These are phyloP conservation scores for Calocybe cyanea DNA, from an alignment of 768 basidiomycete genomes.

Conservation along the genomic window DNA sequence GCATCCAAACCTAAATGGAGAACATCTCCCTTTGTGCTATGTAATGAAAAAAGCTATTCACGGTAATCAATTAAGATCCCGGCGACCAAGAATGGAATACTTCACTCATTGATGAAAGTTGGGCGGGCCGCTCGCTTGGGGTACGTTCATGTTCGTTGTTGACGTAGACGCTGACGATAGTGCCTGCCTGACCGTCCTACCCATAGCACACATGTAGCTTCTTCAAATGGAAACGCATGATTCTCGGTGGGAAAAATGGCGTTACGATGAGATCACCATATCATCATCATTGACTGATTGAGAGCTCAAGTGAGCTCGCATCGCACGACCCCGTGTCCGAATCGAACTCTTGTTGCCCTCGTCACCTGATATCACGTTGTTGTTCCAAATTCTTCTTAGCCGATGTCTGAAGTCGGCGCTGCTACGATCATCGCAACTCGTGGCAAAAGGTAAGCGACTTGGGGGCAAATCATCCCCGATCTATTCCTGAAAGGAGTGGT, in stretches of 20 bases:
- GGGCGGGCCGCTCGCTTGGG: not conserved
- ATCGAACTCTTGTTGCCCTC: too few species aligned
- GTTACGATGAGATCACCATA: not conserved
- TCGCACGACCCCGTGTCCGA: too few species aligned
- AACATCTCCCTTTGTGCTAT: not conserved
- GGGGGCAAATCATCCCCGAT: too few species aligned
- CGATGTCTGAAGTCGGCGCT: too few species aligned
- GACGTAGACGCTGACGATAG: conserved; percentile 5
- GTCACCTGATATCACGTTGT: too few species aligned
- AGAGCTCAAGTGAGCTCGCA: too few species aligned
- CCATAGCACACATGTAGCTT: conserved; percentile 2
- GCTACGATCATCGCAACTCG: too few species aligned
- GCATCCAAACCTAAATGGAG: not conserved
- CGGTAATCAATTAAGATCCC: conserved; percentile 5
- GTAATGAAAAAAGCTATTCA: not conserved
- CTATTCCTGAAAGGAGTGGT: too few species aligned
- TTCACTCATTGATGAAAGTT: not conserved
- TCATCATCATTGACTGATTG: too few species aligned
- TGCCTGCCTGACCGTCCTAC: conserved; percentile 8
- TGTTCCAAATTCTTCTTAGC: too few species aligned
- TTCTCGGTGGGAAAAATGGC: not conserved
- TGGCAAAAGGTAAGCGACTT: too few species aligned
- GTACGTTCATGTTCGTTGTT: conserved; percentile 1
- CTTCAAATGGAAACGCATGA: not conserved
- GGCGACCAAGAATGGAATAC: not conserved